Evolutionary conservation across 148 eudicot species (phyloP).

Genomic region (Rheum nobile): DNA sequence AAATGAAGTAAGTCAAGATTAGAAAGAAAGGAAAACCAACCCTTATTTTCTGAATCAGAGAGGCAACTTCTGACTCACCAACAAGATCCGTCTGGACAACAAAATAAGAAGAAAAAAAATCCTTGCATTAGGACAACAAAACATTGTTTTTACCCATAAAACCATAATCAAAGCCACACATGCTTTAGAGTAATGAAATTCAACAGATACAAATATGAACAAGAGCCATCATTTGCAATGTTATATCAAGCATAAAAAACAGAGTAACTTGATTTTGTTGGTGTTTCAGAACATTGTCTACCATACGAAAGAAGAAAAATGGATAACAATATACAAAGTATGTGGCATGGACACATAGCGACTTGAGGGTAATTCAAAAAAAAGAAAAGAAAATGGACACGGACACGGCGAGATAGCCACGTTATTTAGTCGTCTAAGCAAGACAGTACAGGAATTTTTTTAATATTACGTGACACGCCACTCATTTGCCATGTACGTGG

Average conservation of each 20-base stretch:
- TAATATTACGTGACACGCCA: too few species aligned
- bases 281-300: background rate
- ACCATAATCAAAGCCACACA: background rate
- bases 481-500: too few species aligned
- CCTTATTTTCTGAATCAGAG: constrained; percentile 66
- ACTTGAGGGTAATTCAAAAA: too few species aligned
- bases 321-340: background rate
- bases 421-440: too few species aligned
- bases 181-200: background rate
- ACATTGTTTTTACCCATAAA: background rate
- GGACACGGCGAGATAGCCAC: too few species aligned
- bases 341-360: too few species aligned
- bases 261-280: background rate
- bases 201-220: background rate
- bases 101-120: background rate
- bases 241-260: background rate
- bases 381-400: too few species aligned
- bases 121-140: background rate
- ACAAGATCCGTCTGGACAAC: constrained; percentile 86
- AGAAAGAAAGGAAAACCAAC: constrained; percentile 27
- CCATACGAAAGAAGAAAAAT: background rate
- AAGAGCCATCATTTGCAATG: background rate
- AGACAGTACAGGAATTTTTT: too few species aligned
- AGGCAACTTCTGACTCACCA: constrained; percentile 44
- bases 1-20: background rate